phyloP scores from a whole-genome alignment of 1,139 yeast genomes.

The Suzukiozyma palmioleophila region DNA sequence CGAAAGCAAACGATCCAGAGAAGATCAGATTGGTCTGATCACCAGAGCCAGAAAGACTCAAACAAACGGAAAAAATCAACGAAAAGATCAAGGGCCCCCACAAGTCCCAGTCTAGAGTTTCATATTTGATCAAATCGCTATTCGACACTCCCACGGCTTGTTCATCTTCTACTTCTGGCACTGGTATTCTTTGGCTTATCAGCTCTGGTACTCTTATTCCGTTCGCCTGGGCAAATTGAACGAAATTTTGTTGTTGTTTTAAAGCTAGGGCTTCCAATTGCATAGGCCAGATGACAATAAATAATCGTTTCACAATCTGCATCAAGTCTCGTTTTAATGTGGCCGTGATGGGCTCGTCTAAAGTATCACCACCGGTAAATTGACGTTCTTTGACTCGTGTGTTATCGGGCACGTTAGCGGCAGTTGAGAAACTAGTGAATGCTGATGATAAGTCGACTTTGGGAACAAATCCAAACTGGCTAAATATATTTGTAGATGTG shows the following conservation, averaged over 20 bases:
- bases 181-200: slow-evolving; percentile 27
- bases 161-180: slow-evolving; percentile 25
- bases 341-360: slow-evolving; percentile 74
- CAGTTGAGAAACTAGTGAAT: slow-evolving; percentile 33
- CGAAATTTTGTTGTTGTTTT: slow-evolving; percentile 39
- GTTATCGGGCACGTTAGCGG: slow-evolving; percentile 32
- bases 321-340: slow-evolving; percentile 66
- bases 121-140: slow-evolving; percentile 17
- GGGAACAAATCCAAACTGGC: slow-evolving; percentile 21
- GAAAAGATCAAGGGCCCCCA: slow-evolving; percentile 88
- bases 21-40: slow-evolving; percentile 43
- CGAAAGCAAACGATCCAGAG: slow-evolving; percentile 44
- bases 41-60: slow-evolving; percentile 41
- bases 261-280: slow-evolving; percentile 42
- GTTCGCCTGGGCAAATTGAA: slow-evolving; percentile 40
- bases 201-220: slow-evolving; percentile 44
- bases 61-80: slow-evolving; percentile 53
- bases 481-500: slow-evolving; percentile 3
- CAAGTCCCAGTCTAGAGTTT: slow-evolving; percentile 71
- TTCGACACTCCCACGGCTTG: slow-evolving; percentile 13
- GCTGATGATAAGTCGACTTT: slow-evolving; percentile 38
- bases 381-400: slow-evolving; percentile 65
- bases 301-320: slow-evolving; percentile 60
- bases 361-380: slow-evolving; percentile 77
- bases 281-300: slow-evolving; percentile 71